These are phyloP conservation scores for Melanomma pulvis-pyrius DNA, from an alignment of 495 filamentous ascomycete genomes.

Conservation along the genomic window DNA sequence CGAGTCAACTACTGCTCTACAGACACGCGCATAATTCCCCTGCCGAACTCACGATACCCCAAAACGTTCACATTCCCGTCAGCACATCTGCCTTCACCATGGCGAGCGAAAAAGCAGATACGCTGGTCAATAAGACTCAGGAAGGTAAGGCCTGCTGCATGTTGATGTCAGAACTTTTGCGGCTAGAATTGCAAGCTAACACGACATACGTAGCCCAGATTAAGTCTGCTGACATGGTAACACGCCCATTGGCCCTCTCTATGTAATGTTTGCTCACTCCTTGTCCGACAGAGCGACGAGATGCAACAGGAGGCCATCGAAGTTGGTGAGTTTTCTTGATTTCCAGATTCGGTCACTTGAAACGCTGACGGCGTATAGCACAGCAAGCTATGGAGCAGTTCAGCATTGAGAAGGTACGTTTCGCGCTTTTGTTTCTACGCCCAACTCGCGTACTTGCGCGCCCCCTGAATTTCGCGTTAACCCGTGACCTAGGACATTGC, in stretches of 20 bases:
- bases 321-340: conserved; percentile 67
- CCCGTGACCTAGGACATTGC: conserved; percentile 75
- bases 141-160: conserved; percentile 57
- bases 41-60: too few species aligned
- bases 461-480: conserved; percentile 23
- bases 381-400: conserved; percentile 91
- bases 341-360: neutral
- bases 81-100: conserved; percentile 11
- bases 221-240: conserved; percentile 98
- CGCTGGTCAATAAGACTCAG: conserved; percentile 58
- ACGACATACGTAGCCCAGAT: conserved; percentile 70
- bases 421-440: neutral
- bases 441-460: neutral
- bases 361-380: conserved; percentile 55
- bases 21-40: neutral
- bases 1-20: neutral
- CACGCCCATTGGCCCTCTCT: neutral
- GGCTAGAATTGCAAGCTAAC: conserved; percentile 37
- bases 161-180: neutral
- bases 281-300: conserved; percentile 72
- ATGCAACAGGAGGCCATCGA: conserved; percentile 95
- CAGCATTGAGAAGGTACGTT: conserved; percentile 84
- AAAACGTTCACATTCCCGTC: neutral
- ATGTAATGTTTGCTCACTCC: conserved; percentile 1
- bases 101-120: conserved; percentile 50